Percentiles rank a stretch among this genome's conserved stretches.
phyloP scores from a whole-genome alignment of 352 stramenopile species.

The Phytophthora quininea region DNA sequence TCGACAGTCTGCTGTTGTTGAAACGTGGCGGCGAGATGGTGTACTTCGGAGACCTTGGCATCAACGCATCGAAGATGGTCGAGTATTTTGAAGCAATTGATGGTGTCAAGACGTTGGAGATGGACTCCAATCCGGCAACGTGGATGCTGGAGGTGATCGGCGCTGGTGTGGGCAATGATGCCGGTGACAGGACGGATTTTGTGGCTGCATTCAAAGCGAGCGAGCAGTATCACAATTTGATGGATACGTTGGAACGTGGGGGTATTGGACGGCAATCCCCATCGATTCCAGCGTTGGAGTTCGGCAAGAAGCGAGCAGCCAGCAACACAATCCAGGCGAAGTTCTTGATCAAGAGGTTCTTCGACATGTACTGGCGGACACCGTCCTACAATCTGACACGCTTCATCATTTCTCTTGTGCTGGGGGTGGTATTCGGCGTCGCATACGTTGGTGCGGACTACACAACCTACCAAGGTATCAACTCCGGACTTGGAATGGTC shows the following conservation, averaged over 20 bases:
- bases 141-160: conserved; percentile 84
- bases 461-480: conserved; percentile 32
- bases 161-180: conserved; percentile 45
- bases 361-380: conserved; percentile 79
- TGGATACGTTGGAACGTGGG: conserved; percentile 4
- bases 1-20: conserved; percentile 80
- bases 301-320: conserved; percentile 23
- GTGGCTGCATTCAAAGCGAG: conserved; percentile 13
- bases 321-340: conserved; percentile 21
- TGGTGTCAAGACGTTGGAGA: conserved; percentile 37
- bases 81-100: conserved; percentile 66
- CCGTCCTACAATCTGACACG: conserved; percentile 79
- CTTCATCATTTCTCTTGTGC: conserved; percentile 28
- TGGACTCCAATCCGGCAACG: conserved; percentile 80
- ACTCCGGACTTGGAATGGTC: conserved; percentile 58
- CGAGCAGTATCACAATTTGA: conserved; percentile 4
- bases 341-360: conserved; percentile 50
- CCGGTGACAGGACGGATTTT: conserved; percentile 10
- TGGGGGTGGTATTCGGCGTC: conserved; percentile 18
- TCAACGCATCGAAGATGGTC: conserved; percentile 38
- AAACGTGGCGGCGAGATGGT: conserved; percentile 54
- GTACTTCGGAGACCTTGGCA: conserved; percentile 61
- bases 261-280: conserved; percentile 11
- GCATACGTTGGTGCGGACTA: conserved; percentile 27
- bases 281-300: conserved; percentile 13